Evolutionary conservation across 2,329 filamentous ascomycete species (phyloP).

Genomic region (Ceratocystis variospora): DNA sequence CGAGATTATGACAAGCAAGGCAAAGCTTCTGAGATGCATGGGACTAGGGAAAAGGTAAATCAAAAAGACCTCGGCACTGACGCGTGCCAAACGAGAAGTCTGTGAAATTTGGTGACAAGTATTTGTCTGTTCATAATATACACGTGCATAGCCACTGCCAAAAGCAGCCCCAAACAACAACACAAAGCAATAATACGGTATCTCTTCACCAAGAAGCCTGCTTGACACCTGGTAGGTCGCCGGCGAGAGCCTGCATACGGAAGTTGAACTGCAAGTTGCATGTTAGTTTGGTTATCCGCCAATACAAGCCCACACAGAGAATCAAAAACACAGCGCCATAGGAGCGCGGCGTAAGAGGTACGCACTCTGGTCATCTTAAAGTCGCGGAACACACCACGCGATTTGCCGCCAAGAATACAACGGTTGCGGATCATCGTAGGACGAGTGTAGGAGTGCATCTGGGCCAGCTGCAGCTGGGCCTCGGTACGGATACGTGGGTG

Average conservation of each 20-base stretch:
- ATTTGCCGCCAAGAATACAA: constrained; percentile 83
- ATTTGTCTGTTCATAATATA: constrained; percentile 17
- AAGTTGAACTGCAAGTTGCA: constrained; percentile 64
- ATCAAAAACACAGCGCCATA: neutral
- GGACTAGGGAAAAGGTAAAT: neutral
- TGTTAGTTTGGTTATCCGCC: neutral
- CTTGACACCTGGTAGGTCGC: constrained; percentile 79
- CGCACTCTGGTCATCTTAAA: constrained; percentile 85
- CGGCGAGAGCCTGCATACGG: constrained; percentile 72
- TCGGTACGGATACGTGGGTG: constrained; percentile 70
- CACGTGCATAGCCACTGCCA: constrained; percentile 1
- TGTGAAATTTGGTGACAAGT: neutral
- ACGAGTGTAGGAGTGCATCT: constrained; percentile 94
- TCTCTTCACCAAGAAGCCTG: constrained; percentile 84
- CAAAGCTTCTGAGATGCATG: neutral
- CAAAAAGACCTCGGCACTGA: neutral
- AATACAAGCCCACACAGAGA: neutral
- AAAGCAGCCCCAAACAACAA: neutral
- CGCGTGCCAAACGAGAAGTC: neutral
- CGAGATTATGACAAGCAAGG: neutral
- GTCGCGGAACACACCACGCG: constrained; percentile 76
- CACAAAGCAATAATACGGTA: neutral
- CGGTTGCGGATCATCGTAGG: constrained; percentile 88
- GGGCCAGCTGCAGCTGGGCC: constrained; percentile 79
- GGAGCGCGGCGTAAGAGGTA: constrained; percentile 20